These are phyloP conservation scores for Pugionium cornutum DNA, from an alignment of 345 rosid genomes.

Conservation along the genomic window DNA sequence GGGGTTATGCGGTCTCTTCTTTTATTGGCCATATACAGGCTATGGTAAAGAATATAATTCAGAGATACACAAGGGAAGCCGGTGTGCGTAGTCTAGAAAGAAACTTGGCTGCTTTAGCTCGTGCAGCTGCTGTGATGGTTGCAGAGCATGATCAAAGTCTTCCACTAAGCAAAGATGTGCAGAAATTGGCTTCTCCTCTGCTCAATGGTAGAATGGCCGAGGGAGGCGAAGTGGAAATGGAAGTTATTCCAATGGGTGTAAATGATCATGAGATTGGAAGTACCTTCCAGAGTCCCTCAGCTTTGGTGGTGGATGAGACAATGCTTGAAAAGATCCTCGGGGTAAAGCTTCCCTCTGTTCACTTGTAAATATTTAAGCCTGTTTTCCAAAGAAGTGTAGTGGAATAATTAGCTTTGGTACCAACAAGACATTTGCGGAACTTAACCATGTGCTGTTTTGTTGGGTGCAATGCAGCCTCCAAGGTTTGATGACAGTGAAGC, in stretches of 20 bases:
- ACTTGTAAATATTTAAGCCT: not conserved
- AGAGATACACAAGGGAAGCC: conserved; percentile 96
- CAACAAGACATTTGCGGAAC: conserved; percentile 9
- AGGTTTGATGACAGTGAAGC: conserved; percentile 89
- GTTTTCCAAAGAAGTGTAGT: not conserved
- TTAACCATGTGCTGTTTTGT: conserved; percentile 14
- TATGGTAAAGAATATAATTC: conserved; percentile 81
- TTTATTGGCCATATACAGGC: conserved; percentile 44
- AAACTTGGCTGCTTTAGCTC: conserved; percentile 91
- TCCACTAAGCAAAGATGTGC: conserved; percentile 77
- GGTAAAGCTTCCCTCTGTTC: conserved; percentile 49
- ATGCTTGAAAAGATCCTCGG: conserved; percentile 94
- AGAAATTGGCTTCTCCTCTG: conserved; percentile 69
- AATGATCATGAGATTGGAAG: conserved; percentile 72
- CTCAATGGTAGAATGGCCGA: conserved; percentile 81
- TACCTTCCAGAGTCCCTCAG: conserved; percentile 65
- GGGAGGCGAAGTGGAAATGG: conserved; percentile 98
- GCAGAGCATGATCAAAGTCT: conserved; percentile 81
- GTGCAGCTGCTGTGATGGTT: conserved; percentile 94
- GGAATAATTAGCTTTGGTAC: not conserved
- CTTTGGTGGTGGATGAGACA: conserved; percentile 79
- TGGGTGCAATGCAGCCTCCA: conserved; percentile 75
- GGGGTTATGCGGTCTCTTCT: conserved; percentile 13
- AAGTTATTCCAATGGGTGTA: conserved; percentile 88
- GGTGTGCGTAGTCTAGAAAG: conserved; percentile 93